Conservation (phyloP, 768 basidiomycete species). For the Exsudoporus frostii region DNA sequence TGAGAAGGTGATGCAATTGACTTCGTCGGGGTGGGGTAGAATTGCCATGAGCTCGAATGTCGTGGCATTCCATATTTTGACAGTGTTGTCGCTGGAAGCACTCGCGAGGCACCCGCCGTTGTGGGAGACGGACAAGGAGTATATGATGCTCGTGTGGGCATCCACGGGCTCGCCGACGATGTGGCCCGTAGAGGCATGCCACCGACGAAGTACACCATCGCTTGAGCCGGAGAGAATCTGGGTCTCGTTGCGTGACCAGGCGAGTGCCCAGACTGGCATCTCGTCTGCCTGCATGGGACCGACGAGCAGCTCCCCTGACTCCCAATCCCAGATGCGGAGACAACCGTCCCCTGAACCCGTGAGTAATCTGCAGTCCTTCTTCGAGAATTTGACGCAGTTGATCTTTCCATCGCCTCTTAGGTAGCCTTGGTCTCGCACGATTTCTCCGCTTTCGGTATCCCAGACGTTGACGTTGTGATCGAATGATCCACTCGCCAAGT, state of each 20-base stretch:
- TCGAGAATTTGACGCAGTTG: slow-evolving; percentile 29
- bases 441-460: slow-evolving; percentile 26
- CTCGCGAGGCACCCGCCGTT: slow-evolving; percentile 26
- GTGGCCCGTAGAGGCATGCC: slow-evolving; percentile 22
- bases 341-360: slow-evolving; percentile 29
- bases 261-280: slow-evolving; percentile 27
- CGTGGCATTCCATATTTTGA: slow-evolving; percentile 29
- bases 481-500: slow-evolving; percentile 30
- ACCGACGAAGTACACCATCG: slow-evolving; percentile 24
- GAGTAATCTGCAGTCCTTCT: slow-evolving; percentile 23
- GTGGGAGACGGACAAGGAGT: slow-evolving; percentile 27
- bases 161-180: slow-evolving; percentile 21
- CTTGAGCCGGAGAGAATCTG: slow-evolving; percentile 26
- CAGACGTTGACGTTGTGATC: slow-evolving; percentile 32
- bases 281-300: slow-evolving; percentile 24
- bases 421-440: slow-evolving; percentile 22
- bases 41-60: slow-evolving; percentile 26
- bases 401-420: slow-evolving; percentile 24
- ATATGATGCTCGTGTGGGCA: slow-evolving; percentile 26
- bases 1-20: slow-evolving; percentile 31
- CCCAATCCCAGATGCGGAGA: slow-evolving; percentile 30
- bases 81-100: slow-evolving; percentile 30
- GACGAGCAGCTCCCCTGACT: slow-evolving; percentile 23
- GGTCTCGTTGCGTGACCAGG: slow-evolving; percentile 30
- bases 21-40: slow-evolving; percentile 23